Evolutionary conservation across 345 rosid genomes (phyloP), one percentile per base, ranked within the genome.

Genomic region (Gossypium stocksii): DNA sequence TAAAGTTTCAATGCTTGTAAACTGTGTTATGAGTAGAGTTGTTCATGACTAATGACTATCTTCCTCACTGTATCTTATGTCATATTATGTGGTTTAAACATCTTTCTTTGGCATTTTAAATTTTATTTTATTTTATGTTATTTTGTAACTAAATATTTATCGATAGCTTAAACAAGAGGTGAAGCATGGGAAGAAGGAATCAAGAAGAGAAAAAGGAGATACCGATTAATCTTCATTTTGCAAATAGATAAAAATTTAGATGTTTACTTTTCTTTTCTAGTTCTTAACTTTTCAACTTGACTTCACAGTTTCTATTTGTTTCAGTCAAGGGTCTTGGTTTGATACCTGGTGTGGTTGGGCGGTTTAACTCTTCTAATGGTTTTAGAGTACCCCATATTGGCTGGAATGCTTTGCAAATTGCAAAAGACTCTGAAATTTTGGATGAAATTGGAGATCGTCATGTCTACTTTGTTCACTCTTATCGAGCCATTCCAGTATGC

Each of bases 391-490:
- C 97, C 22, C 99, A 95, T 76, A 95, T 91, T 79, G 99, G 98
- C n/a, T 93, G 99, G 99, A 90, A 95, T 83, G 93, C 97, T 49
- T 87, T 95, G 91, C 90, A 90, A 82, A 79, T 91, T 77, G 68
- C 82, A 14, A 83, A 91, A 58, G 93, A 84, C 72, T 83, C 90
- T 59, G 86, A 85, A 66, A 91, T 95, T 83, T 80, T 93, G 87
- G 94, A 91, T 80, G 98, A 95, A 63, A 81, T 95, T 72, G 90
- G 90, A 78, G 83, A 85, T 66, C 89, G 46, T 74, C 99, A 95
- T 80, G 92, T 93, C 59, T 95, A 91, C 84, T 95, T 95, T 85
- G 98, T 93, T 72, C 99, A 95, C 85, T 95, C 97, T 8, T 93
- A 95, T 77, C 88, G 94, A 15, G 99, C 98, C 74, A 81, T 88